These are phyloP conservation scores for Sordaria brevicollis DNA, from an alignment of 495 filamentous ascomycete species.

Conservation along the genomic window DNA sequence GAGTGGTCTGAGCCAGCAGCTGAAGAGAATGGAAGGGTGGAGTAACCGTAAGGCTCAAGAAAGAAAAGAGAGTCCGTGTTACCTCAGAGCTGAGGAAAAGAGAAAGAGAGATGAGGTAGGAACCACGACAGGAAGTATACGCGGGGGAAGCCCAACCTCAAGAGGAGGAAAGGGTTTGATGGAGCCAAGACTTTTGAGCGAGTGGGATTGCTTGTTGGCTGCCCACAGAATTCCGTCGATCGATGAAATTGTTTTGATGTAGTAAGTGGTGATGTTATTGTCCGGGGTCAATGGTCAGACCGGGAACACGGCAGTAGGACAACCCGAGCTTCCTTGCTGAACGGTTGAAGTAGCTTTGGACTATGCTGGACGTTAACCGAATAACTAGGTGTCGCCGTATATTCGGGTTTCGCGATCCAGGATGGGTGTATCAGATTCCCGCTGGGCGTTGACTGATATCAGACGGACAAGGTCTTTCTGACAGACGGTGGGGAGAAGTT, in stretches of 20 bases:
- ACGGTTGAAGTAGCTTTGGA: background rate
- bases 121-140: slow-evolving; percentile 19
- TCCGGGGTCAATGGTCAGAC: background rate
- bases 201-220: background rate
- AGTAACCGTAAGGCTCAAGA: background rate
- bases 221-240: background rate
- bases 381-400: background rate
- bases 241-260: background rate
- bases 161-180: background rate
- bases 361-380: background rate
- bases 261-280: background rate
- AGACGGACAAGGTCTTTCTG: slow-evolving; percentile 16
- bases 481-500: slow-evolving; percentile 20
- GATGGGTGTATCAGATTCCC: slow-evolving; percentile 28
- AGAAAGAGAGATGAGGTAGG: slow-evolving; percentile 7
- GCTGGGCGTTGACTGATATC: slow-evolving; percentile 15
- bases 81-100: slow-evolving; percentile 19
- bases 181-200: background rate
- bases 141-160: slow-evolving; percentile 20
- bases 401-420: slow-evolving; percentile 25
- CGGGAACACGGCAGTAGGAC: background rate
- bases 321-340: slow-evolving; percentile 1
- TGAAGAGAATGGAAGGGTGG: slow-evolving; percentile 26
- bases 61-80: slow-evolving; percentile 12
- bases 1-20: slow-evolving; percentile 52